Evolutionary conservation across 495 filamentous ascomycete genomes (phyloP).

Genomic region (Glarea lozoyensis): DNA sequence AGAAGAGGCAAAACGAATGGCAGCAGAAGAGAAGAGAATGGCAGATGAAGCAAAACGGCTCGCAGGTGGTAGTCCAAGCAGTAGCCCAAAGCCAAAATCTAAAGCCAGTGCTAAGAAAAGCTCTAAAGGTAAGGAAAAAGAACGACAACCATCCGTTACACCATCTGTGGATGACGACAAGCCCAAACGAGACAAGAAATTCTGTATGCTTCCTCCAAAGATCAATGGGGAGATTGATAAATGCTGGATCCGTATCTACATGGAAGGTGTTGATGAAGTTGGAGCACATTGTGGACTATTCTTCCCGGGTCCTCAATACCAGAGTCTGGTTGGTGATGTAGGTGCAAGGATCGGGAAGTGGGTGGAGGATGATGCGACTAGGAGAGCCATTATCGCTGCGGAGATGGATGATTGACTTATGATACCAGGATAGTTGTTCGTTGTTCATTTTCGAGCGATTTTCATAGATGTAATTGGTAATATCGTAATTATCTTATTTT

Average conservation of each 20-base stretch:
- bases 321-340: constrained; percentile 67
- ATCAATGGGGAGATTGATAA: constrained; percentile 43
- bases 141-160: constrained; percentile 7
- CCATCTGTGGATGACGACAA: constrained; percentile 26
- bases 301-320: constrained; percentile 60
- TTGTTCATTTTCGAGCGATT: too few relatives aligned
- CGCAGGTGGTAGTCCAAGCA: constrained; percentile 14
- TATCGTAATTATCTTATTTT: too few relatives aligned
- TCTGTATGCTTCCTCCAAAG: constrained; percentile 61
- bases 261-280: constrained; percentile 79
- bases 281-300: constrained; percentile 81
- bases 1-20: constrained; percentile 24
- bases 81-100: too few relatives aligned
- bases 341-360: constrained; percentile 60
- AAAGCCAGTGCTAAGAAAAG: too few relatives aligned
- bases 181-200: constrained; percentile 54
- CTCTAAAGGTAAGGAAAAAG: too few relatives aligned
- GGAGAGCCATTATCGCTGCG: constrained; percentile 6
- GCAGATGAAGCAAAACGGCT: constrained; percentile 19
- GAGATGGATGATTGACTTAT: too few relatives aligned
- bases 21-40: too few relatives aligned
- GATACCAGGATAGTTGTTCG: too few relatives aligned
- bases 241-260: constrained; percentile 67
- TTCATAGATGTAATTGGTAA: too few relatives aligned
- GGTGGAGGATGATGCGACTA: constrained; percentile 48